A percentile compares a stretch with the other conserved stretches of the same genome.
Conservation (phyloP, 2,329 filamentous ascomycete species). For the Gyromitra esculenta region DNA sequence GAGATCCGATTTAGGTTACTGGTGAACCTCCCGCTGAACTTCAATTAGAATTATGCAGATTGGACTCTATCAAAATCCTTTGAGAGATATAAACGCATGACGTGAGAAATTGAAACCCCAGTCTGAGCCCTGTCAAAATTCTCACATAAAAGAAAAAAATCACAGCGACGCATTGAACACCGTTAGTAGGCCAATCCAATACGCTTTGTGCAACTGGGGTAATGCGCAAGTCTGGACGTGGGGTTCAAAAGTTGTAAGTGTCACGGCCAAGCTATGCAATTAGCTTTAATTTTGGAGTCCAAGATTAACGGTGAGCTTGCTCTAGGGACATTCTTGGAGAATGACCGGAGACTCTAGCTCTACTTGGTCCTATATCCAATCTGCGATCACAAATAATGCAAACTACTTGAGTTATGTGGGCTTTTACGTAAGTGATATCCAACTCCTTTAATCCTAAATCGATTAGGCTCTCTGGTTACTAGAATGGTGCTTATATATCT, state of each 20-base stretch:
- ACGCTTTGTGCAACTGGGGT: conserved; percentile 67
- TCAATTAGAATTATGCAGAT: conserved; percentile 58
- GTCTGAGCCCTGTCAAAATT: neutral
- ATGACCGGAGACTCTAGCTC: conserved; percentile 62
- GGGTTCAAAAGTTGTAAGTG: conserved; percentile 60
- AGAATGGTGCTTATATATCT: neutral
- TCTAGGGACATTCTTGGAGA: conserved; percentile 64
- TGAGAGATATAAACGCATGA: conserved; percentile 65
- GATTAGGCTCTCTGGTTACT: neutral
- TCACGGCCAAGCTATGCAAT: neutral
- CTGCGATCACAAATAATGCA: conserved; percentile 60
- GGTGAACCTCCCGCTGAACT: neutral
- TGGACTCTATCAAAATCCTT: conserved; percentile 65
- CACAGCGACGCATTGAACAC: conserved; percentile 62
- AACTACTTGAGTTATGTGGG: conserved; percentile 60
- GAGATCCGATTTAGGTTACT: neutral
- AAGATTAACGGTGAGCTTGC: neutral
- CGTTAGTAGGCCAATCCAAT: conserved; percentile 64
- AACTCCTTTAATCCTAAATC: neutral
- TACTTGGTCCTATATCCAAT: conserved; percentile 58
- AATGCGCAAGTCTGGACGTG: conserved; percentile 64
- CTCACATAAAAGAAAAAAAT: conserved; percentile 60
- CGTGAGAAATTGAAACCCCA: conserved; percentile 58
- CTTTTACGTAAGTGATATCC: conserved; percentile 55
- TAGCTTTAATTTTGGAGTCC: too few relatives aligned